Evolutionary conservation across 495 filamentous ascomycete genomes (phyloP).

Genomic region (Glonium stellatum): DNA sequence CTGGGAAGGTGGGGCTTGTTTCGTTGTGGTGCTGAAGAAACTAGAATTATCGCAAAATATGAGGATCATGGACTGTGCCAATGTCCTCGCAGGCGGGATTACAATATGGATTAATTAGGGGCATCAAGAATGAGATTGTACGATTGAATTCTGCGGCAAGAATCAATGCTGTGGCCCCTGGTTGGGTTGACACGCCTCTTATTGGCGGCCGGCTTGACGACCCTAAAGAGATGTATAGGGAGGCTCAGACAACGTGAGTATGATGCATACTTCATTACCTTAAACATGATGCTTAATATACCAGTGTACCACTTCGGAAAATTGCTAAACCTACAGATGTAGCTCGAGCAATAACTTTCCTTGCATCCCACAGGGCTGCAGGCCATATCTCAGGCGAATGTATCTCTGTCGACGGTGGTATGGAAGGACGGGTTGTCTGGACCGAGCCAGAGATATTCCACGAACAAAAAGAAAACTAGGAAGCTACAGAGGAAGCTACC

Average conservation of each 20-base stretch:
- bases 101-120: constrained; percentile 48
- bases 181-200: constrained; percentile 44
- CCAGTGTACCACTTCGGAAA: constrained; percentile 39
- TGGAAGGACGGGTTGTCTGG: constrained; percentile 48
- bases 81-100: constrained; percentile 32
- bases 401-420: constrained; percentile 46
- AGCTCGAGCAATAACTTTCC: constrained; percentile 46
- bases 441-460: constrained; percentile 36
- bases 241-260: constrained; percentile 41
- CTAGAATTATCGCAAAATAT: neutral
- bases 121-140: constrained; percentile 51
- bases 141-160: constrained; percentile 45
- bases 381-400: constrained; percentile 52
- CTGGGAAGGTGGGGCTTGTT: constrained; percentile 37
- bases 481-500: neutral
- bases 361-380: constrained; percentile 47
- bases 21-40: too few relatives aligned
- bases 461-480: neutral
- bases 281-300: neutral
- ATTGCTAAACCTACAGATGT: constrained; percentile 47
- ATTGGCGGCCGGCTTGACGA: constrained; percentile 45
- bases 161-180: constrained; percentile 51
- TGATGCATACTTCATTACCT: neutral
- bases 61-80: neutral
- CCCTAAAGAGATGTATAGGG: constrained; percentile 40